Evolutionary conservation across 2,329 filamentous ascomycete species (phyloP).

Genomic region (Emmonsiellopsis sp.): DNA sequence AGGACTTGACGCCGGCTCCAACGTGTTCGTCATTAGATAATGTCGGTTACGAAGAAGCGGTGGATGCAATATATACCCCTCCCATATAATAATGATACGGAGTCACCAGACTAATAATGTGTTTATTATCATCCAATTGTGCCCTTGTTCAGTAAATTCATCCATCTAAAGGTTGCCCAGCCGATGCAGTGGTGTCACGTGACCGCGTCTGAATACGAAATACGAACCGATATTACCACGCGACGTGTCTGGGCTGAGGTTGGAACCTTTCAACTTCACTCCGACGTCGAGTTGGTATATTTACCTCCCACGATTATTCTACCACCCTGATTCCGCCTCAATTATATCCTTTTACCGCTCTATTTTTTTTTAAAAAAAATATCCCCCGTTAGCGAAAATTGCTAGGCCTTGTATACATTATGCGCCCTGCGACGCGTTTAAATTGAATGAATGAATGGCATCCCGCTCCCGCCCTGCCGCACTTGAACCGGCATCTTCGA

Average conservation of each 20-base stretch:
- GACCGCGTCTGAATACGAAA: not conserved
- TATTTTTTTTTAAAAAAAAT: no score
- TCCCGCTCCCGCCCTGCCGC: conserved; percentile 21
- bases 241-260: not conserved
- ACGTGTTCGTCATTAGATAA: no score
- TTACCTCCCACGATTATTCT: no score
- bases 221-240: not conserved
- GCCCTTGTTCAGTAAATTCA: no score
- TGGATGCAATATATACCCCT: no score
- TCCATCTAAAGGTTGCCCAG: not conserved
- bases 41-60: not conserved
- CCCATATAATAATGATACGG: not conserved
- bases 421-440: conserved; percentile 13
- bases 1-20: no score
- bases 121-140: no score
- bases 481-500: conserved; percentile 25
- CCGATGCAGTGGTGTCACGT: not conserved
- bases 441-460: conserved; percentile 21
- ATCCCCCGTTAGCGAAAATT: no score
- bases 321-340: no score
- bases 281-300: not conserved
- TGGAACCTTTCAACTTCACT: not conserved
- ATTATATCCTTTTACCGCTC: no score
- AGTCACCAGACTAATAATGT: no score
- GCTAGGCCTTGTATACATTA: not conserved